These are phyloP conservation scores for Nicotiana obtusifolia DNA, from an alignment of 257 asterid genomes.

Conservation along the genomic window DNA sequence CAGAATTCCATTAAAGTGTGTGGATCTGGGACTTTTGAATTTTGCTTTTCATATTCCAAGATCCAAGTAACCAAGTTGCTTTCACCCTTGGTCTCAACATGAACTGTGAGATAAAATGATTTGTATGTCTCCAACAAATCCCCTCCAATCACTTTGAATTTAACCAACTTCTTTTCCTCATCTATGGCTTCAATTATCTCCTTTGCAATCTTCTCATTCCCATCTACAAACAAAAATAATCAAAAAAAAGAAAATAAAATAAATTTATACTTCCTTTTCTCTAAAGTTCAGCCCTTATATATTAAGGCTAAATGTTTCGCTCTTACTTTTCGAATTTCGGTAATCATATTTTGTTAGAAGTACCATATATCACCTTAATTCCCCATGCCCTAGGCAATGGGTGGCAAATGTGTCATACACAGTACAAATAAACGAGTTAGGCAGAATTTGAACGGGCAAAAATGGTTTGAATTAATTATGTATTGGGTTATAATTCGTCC, in stretches of 20 bases:
- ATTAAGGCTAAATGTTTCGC: too few species aligned
- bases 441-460: not conserved
- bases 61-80: constrained; percentile 20
- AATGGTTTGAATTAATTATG: too few species aligned
- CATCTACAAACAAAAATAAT: not conserved
- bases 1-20: not conserved
- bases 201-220: constrained; percentile 17
- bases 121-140: constrained; percentile 18
- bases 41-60: constrained; percentile 12
- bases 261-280: too few species aligned
- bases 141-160: constrained; percentile 16
- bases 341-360: too few species aligned
- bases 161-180: constrained; percentile 16
- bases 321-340: too few species aligned
- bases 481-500: not conserved
- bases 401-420: too few species aligned
- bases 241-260: not conserved
- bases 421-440: not conserved
- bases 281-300: too few species aligned
- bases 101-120: not conserved
- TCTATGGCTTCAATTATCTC: constrained; percentile 14
- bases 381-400: too few species aligned
- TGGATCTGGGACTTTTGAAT: constrained; percentile 8
- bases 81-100: constrained; percentile 11
- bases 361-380: too few species aligned